These are phyloP conservation scores for Colletotrichum echinochloae DNA, from an alignment of 2,329 filamentous ascomycete species.

Conservation along the genomic window DNA sequence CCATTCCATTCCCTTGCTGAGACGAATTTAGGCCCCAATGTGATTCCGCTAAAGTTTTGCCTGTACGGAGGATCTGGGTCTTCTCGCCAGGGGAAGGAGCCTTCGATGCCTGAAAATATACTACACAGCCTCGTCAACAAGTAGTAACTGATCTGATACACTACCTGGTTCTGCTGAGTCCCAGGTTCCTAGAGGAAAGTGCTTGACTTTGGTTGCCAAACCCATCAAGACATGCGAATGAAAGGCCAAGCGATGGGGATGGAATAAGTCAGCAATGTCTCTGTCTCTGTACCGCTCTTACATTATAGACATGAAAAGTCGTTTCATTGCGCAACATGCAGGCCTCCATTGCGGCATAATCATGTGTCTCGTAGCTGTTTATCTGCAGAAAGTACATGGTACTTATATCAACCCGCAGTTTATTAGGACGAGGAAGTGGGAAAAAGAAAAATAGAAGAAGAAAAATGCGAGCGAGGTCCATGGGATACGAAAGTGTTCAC, in stretches of 20 bases:
- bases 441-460: background rate
- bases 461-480: background rate
- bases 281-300: background rate
- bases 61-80: background rate
- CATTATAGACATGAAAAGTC: background rate
- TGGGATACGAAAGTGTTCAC: background rate
- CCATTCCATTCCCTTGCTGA: background rate
- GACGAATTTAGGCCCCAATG: background rate
- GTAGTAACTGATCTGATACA: background rate
- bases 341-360: background rate
- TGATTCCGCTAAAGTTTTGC: background rate
- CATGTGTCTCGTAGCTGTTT: background rate
- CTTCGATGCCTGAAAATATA: background rate
- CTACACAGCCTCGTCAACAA: background rate
- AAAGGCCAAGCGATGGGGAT: background rate
- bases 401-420: background rate
- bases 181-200: too few species aligned
- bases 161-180: too few species aligned
- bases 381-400: background rate
- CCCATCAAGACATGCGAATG: background rate
- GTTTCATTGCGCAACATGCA: background rate
- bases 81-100: background rate
- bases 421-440: background rate
- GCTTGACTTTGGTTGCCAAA: background rate
- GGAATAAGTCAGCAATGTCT: background rate